Conservation (phyloP, 192 early-diverging fungal genomes). For the Entomortierella parvispora region DNA sequence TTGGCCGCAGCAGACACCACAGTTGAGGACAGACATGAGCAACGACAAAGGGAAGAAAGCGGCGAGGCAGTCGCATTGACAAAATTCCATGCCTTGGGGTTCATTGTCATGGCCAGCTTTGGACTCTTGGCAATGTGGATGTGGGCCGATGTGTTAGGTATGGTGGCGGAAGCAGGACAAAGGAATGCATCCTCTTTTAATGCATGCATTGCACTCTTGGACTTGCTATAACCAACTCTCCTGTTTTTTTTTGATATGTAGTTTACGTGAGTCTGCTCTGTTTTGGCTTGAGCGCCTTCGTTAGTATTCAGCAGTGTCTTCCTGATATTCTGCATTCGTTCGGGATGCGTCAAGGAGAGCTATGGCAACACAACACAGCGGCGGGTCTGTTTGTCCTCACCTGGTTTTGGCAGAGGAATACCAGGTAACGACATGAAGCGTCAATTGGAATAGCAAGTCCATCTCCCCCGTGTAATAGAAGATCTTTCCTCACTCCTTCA, state of each 20-base stretch:
- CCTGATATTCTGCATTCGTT: constrained; percentile 24
- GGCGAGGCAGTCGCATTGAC: constrained; percentile 41
- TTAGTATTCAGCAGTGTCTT: constrained; percentile 47
- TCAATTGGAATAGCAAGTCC: not conserved
- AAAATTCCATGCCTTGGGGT: constrained; percentile 46
- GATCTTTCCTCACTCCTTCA: not conserved
- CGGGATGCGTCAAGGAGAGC: constrained; percentile 13
- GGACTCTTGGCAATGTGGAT: constrained; percentile 53
- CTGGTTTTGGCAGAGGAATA: constrained; percentile 49
- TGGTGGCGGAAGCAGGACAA: not conserved
- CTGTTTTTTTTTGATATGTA: constrained; percentile 2
- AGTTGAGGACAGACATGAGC: constrained; percentile 36
- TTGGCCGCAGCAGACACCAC: constrained; percentile 43
- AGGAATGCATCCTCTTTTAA: not conserved
- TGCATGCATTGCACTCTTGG: too few species aligned
- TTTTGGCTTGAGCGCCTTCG: constrained; percentile 52
- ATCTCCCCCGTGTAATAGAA: not conserved
- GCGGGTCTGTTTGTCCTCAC: constrained; percentile 30
- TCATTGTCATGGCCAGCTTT: constrained; percentile 49
- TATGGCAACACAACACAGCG: constrained; percentile 19
- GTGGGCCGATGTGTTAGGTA: constrained; percentile 52
- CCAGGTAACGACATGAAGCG: constrained; percentile 16
- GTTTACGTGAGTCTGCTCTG: constrained; percentile 48
- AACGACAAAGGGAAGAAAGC: constrained; percentile 37
- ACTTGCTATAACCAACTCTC: too few species aligned